Evolutionary conservation across 2,329 filamentous ascomycete genomes (phyloP).

Genomic region (Domatiomyces catenatus): DNA sequence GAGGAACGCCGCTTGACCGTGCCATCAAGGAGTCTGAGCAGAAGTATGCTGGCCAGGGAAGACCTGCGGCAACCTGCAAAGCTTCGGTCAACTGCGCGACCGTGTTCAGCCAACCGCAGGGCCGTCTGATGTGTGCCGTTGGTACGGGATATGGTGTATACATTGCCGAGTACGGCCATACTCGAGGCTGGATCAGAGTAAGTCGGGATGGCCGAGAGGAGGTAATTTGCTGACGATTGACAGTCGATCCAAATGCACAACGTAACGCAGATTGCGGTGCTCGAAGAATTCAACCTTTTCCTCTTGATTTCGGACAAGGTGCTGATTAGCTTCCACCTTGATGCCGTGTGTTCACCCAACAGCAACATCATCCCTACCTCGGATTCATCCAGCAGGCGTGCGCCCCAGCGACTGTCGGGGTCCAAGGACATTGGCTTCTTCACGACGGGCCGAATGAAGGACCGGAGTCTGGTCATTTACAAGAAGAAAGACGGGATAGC

Average conservation of each 20-base stretch:
- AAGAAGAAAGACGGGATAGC: conserved; percentile 87
- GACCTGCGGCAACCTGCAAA: conserved; percentile 63
- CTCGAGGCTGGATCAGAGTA: conserved; percentile 80
- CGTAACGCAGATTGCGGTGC: conserved; percentile 83
- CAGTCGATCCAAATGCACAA: conserved; percentile 60
- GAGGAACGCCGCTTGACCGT: conserved; percentile 78
- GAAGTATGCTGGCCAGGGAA: conserved; percentile 48
- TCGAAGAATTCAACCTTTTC: conserved; percentile 91
- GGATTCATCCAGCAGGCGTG: conserved; percentile 44
- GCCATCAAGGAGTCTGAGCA: conserved; percentile 80
- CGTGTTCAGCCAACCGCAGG: conserved; percentile 65
- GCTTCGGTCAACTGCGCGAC: conserved; percentile 86
- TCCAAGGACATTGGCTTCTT: conserved; percentile 94
- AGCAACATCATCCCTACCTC: conserved; percentile 46
- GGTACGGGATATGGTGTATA: conserved; percentile 92
- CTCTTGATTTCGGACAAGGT: conserved; percentile 82
- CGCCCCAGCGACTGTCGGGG: conserved; percentile 77
- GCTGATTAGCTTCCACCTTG: conserved; percentile 83
- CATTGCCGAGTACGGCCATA: conserved; percentile 74
- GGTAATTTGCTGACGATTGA: conserved; percentile 19
- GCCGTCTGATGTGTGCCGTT: conserved; percentile 77
- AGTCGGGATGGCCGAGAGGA: conserved; percentile 23
- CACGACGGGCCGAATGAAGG: conserved; percentile 91
- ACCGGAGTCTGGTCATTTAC: conserved; percentile 85
- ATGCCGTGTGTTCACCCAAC: conserved; percentile 51